Conservation (phyloP, 495 filamentous ascomycete species). For the Tirmania nivea region DNA sequence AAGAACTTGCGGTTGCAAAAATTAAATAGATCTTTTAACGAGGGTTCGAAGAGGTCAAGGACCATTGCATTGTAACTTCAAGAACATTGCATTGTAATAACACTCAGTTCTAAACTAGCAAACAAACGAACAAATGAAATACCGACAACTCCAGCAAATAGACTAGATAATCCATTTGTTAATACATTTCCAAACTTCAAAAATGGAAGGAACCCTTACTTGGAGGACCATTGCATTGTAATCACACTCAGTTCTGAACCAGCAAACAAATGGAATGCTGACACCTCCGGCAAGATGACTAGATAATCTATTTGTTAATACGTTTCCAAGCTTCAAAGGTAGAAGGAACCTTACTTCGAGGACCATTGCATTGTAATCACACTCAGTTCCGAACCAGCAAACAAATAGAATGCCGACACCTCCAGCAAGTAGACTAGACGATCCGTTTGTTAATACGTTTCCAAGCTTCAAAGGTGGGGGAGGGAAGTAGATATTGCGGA, state of each 20-base stretch:
- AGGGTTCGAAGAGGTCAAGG: constrained; percentile 82
- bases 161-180: constrained; percentile 26
- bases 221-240: constrained; percentile 99
- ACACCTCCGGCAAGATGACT: constrained; percentile 61
- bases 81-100: too few relatives aligned
- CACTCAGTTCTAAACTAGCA: too few relatives aligned
- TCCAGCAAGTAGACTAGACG: constrained; percentile 37
- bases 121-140: too few relatives aligned
- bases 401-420: constrained; percentile 98
- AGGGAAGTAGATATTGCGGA: too few relatives aligned
- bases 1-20: constrained; percentile 99
- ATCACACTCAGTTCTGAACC: constrained; percentile 99
- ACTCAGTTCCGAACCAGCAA: constrained; percentile 98
- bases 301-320: constrained; percentile 26
- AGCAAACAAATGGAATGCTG: constrained; percentile 95
- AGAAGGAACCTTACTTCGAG: constrained; percentile 32
- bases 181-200: too few relatives aligned
- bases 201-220: too few relatives aligned
- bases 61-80: too few relatives aligned
- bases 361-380: constrained; percentile 99
- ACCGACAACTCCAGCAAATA: constrained; percentile 53
- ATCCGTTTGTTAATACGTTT: too few relatives aligned
- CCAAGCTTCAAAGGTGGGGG: too few relatives aligned
- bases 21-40: constrained; percentile 98
- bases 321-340: too few relatives aligned